phyloP scores from a whole-genome alignment of 495 filamentous ascomycete species.

The Rusavskia elegans region DNA sequence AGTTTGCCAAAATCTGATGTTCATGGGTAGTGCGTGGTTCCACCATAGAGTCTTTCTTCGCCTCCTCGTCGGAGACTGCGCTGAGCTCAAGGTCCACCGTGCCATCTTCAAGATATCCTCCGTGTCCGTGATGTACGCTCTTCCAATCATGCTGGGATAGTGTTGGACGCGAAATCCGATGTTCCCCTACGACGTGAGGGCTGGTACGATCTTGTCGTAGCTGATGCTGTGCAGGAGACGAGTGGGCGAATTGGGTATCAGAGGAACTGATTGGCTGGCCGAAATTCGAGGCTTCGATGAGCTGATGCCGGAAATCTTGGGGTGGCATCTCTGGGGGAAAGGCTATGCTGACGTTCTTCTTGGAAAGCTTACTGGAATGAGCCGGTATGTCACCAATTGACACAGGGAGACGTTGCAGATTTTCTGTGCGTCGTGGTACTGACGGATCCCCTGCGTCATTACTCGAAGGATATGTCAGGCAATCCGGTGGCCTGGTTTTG shows the following conservation, averaged over 20 bases:
- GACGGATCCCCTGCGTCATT: too few species aligned
- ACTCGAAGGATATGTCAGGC: too few species aligned
- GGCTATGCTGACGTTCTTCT: not conserved
- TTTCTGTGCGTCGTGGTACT: too few species aligned
- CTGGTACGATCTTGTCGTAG: not conserved
- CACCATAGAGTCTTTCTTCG: not conserved
- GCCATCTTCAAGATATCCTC: too few species aligned
- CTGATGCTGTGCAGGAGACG: not conserved
- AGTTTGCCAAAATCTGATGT: not conserved
- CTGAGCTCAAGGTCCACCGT: too few species aligned
- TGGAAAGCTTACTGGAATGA: not conserved
- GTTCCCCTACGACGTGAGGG: not conserved
- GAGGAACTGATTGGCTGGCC: not conserved
- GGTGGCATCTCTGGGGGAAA: not conserved
- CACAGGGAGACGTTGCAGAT: not conserved
- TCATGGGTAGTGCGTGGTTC: not conserved
- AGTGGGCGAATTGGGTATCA: not conserved
- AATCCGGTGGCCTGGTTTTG: too few species aligned
- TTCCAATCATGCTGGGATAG: not conserved
- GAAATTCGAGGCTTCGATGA: not conserved
- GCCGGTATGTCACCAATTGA: not conserved
- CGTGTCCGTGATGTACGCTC: too few species aligned
- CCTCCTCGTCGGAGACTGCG: not conserved
- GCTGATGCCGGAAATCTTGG: not conserved
- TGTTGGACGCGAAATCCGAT: too few species aligned